These are phyloP conservation scores for Pyrenula aspistea DNA, from an alignment of 495 filamentous ascomycete genomes.

Conservation along the genomic window DNA sequence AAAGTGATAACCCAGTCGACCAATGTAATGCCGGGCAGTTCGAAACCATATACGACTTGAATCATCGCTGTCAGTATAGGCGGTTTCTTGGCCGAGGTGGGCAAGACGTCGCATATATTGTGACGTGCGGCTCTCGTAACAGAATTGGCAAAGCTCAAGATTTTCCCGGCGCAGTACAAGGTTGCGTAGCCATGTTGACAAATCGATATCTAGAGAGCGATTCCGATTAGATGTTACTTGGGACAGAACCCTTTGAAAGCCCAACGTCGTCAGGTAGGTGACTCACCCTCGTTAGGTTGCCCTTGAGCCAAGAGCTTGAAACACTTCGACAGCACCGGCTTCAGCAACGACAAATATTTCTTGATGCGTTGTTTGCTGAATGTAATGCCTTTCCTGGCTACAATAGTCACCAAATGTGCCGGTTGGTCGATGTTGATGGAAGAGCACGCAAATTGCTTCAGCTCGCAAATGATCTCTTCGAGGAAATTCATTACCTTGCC, in stretches of 20 bases:
- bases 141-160: background rate
- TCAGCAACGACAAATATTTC: slow-evolving; percentile 4
- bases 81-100: background rate
- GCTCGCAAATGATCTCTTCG: slow-evolving; percentile 2
- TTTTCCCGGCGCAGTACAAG: background rate
- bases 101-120: background rate
- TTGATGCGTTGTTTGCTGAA: slow-evolving; percentile 9
- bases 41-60: background rate
- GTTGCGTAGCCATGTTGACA: background rate
- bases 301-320: slow-evolving; percentile 1
- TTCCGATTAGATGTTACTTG: too few species aligned
- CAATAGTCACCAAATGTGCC: slow-evolving; percentile 1
- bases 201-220: background rate
- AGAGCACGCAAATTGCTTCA: slow-evolving; percentile 1
- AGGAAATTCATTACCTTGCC: slow-evolving; percentile 10
- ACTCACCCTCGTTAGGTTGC: background rate
- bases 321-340: slow-evolving; percentile 1
- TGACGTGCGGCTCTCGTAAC: background rate
- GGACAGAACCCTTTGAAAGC: too few species aligned
- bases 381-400: slow-evolving; percentile 5
- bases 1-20: slow-evolving; percentile 4
- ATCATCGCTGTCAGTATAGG: background rate
- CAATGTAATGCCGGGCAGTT: slow-evolving; percentile 4
- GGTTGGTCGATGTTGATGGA: background rate
- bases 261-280: too few species aligned